Percentiles rank a stretch among this genome's conserved stretches.
phyloP scores from a whole-genome alignment of 2,329 filamentous ascomycete genomes.

The Aspergillus piperis region DNA sequence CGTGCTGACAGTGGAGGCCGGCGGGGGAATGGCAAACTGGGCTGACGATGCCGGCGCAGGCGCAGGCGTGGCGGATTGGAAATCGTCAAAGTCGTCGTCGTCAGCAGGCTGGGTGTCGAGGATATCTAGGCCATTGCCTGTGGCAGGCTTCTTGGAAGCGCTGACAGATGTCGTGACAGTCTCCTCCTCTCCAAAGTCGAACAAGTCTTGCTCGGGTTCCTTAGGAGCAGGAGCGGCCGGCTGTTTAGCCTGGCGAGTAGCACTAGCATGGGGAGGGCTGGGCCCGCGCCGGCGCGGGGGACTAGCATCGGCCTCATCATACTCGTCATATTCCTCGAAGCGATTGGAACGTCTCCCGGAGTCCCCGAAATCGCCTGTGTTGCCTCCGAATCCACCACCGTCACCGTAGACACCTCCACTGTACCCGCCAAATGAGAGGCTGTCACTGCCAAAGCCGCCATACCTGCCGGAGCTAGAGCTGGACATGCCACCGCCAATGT shows the following conservation, averaged over 20 bases:
- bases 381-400: constrained; percentile 87
- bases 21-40: constrained; percentile 44
- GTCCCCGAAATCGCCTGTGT: constrained; percentile 70
- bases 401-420: constrained; percentile 87
- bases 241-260: constrained; percentile 58
- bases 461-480: constrained; percentile 60
- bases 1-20: constrained; percentile 51
- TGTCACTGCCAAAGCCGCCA: constrained; percentile 88
- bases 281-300: constrained; percentile 57
- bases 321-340: constrained; percentile 97
- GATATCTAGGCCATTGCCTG: constrained; percentile 43
- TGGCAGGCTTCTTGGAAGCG: constrained; percentile 48
- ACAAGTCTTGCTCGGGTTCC: constrained; percentile 86
- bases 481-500: constrained; percentile 58
- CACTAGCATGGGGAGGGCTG: constrained; percentile 36
- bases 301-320: constrained; percentile 70
- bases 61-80: constrained; percentile 74
- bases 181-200: constrained; percentile 81
- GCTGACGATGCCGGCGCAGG: constrained; percentile 37
- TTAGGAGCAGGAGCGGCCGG: constrained; percentile 70
- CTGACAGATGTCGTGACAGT: constrained; percentile 52
- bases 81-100: constrained; percentile 89
- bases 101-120: constrained; percentile 53
- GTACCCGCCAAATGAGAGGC: constrained; percentile 64
- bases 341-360: constrained; percentile 64